Evolutionary conservation across 805 yeast species (phyloP).

Genomic region (Wickerhamomyces mucosus): DNA sequence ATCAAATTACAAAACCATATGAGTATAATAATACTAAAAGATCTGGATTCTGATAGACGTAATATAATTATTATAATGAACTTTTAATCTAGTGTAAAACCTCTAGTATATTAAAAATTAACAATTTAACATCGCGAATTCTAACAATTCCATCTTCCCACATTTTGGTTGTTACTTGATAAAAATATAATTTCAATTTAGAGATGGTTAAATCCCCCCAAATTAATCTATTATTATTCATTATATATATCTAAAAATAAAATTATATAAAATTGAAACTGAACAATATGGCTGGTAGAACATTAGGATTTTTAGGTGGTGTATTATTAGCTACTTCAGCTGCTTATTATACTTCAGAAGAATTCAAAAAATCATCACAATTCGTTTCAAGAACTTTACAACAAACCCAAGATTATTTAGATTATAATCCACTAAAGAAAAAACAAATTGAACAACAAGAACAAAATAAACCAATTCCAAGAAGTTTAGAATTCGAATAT

Average conservation of each 20-base stretch:
- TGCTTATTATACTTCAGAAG: conserved; percentile 51
- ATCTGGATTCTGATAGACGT: no score
- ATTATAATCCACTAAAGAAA: conserved; percentile 29
- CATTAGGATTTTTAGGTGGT: conserved; percentile 51
- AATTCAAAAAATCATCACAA: conserved; percentile 39
- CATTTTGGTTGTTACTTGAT: no score
- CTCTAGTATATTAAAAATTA: no score
- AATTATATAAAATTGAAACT: neutral
- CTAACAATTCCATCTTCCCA: no score
- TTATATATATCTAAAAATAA: neutral
- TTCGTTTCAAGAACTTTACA: conserved; percentile 38
- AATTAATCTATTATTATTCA: no score
- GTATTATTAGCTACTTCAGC: conserved; percentile 53
- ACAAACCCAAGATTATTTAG: conserved; percentile 39
- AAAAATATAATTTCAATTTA: no score
- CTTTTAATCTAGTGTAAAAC: no score
- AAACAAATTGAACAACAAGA: conserved; percentile 18
- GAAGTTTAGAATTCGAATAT: conserved; percentile 34
- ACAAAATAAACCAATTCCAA: conserved; percentile 20
- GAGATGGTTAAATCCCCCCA: no score
- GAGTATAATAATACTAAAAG: no score
- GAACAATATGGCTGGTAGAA: conserved; percentile 35
- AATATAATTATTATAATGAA: no score
- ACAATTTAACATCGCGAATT: no score
- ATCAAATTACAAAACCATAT: no score